These are phyloP conservation scores for Phaseolus lunatus DNA, from an alignment of 306 rosid species.

Conservation along the genomic window DNA sequence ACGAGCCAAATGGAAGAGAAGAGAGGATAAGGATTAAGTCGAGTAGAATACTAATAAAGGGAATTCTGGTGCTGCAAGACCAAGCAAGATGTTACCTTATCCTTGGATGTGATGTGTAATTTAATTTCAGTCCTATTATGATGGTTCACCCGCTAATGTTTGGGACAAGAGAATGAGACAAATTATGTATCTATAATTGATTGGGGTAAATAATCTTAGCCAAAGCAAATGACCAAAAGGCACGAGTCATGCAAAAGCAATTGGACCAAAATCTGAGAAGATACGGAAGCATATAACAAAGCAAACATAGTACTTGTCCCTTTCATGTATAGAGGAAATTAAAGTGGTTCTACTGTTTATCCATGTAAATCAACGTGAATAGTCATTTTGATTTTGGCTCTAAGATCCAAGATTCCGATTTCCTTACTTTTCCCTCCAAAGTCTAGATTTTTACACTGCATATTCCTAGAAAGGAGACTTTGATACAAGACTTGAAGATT, in stretches of 20 bases:
- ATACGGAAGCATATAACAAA: slow-evolving; percentile 26
- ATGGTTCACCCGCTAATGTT: slow-evolving; percentile 9
- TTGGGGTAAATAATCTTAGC: slow-evolving; percentile 37
- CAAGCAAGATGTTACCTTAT: slow-evolving; percentile 35
- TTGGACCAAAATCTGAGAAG: slow-evolving; percentile 56
- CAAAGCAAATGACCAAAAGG: slow-evolving; percentile 44
- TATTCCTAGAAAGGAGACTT: not conserved
- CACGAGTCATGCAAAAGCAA: slow-evolving; percentile 37
- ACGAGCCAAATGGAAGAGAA: slow-evolving; percentile 40
- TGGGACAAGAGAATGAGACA: slow-evolving; percentile 15
- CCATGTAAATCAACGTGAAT: slow-evolving; percentile 16
- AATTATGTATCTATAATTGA: slow-evolving; percentile 33
- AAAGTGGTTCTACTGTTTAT: slow-evolving; percentile 30
- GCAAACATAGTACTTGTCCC: slow-evolving; percentile 39
- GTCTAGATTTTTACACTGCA: slow-evolving; percentile 27
- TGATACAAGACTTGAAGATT: slow-evolving; percentile 31
- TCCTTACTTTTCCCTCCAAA: slow-evolving; percentile 29
- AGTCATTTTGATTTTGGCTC: slow-evolving; percentile 25
- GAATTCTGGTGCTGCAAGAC: slow-evolving; percentile 41
- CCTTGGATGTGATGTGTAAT: slow-evolving; percentile 32
- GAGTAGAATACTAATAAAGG: slow-evolving; percentile 6
- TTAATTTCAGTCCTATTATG: slow-evolving; percentile 37
- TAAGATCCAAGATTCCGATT: slow-evolving; percentile 27
- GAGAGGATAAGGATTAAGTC: slow-evolving; percentile 40
- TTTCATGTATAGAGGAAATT: slow-evolving; percentile 27